Evolutionary conservation across 306 rosid genomes (phyloP).

Genomic region (Herpetospermum pedunculosum): DNA sequence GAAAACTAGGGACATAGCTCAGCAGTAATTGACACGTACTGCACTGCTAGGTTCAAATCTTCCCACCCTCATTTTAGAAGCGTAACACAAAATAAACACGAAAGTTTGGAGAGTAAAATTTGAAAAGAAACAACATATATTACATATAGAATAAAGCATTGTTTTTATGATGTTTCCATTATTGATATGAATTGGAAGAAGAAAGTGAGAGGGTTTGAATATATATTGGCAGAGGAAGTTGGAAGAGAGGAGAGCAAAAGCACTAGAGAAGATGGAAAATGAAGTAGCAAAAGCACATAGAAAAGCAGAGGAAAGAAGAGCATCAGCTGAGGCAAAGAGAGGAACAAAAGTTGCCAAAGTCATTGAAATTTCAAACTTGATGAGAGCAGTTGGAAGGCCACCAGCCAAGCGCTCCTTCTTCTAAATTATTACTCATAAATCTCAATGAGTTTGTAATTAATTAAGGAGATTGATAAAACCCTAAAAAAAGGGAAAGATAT

Average conservation of each 20-base stretch:
- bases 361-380: slow-evolving; percentile 60
- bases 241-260: slow-evolving; percentile 87
- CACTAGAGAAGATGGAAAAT: slow-evolving; percentile 81
- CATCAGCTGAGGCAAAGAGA: slow-evolving; percentile 83
- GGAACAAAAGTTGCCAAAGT: slow-evolving; percentile 82
- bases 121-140: no score
- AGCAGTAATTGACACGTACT: no score
- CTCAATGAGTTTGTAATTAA: background rate
- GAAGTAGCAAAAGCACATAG: slow-evolving; percentile 69
- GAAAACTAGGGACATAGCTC: no score
- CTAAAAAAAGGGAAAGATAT: background rate
- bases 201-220: background rate
- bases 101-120: no score
- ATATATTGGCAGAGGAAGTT: slow-evolving; percentile 55
- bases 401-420: slow-evolving; percentile 87
- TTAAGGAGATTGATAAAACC: background rate
- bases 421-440: slow-evolving; percentile 1
- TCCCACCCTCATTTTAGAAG: no score
- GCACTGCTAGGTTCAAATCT: no score
- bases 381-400: slow-evolving; percentile 90
- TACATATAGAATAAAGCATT: no score
- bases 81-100: no score
- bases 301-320: slow-evolving; percentile 83
- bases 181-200: background rate
- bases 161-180: no score